Conservation (phyloP, 192 early-diverging fungal species). For the Podila minutissima region DNA sequence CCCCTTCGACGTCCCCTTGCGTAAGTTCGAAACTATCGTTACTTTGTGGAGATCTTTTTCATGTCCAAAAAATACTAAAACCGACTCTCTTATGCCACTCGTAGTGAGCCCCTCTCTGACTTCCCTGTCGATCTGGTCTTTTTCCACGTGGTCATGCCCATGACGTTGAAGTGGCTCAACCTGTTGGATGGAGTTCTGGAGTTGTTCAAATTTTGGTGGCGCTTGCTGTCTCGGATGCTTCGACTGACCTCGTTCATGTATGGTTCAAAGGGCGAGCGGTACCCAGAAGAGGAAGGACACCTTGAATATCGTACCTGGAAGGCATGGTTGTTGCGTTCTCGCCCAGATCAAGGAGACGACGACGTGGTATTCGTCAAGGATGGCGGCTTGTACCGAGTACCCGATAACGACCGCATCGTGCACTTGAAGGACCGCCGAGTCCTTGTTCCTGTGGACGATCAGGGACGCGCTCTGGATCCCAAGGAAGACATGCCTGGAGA, state of each 20-base stretch:
- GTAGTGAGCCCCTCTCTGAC: constrained; percentile 75
- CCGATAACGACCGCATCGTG: constrained; percentile 85
- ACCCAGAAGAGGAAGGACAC: constrained; percentile 78
- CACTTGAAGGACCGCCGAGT: constrained; percentile 82
- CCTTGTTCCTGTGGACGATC: constrained; percentile 78
- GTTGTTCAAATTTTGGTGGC: constrained; percentile 81
- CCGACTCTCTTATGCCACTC: neutral
- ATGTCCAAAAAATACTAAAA: constrained; percentile 2
- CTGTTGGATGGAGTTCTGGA: constrained; percentile 66
- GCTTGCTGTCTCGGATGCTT: constrained; percentile 63
- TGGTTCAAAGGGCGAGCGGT: constrained; percentile 59
- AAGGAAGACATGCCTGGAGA: constrained; percentile 71
- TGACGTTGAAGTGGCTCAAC: constrained; percentile 64
- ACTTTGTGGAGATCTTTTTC: neutral
- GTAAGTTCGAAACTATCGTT: constrained; percentile 57
- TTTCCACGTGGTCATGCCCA: constrained; percentile 80
- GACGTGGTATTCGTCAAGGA: constrained; percentile 66
- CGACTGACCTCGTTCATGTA: constrained; percentile 90
- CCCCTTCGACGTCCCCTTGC: constrained; percentile 73
- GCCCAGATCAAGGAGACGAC: constrained; percentile 53
- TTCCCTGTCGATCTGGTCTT: constrained; percentile 81
- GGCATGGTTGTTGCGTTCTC: constrained; percentile 62
- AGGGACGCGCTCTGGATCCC: constrained; percentile 62
- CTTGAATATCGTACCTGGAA: constrained; percentile 62
- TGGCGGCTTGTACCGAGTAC: constrained; percentile 81